Percentiles rank a stretch among this genome's conserved stretches.
phyloP scores from a whole-genome alignment of 2,329 filamentous ascomycete species.

The Fusarium euwallaceae region DNA sequence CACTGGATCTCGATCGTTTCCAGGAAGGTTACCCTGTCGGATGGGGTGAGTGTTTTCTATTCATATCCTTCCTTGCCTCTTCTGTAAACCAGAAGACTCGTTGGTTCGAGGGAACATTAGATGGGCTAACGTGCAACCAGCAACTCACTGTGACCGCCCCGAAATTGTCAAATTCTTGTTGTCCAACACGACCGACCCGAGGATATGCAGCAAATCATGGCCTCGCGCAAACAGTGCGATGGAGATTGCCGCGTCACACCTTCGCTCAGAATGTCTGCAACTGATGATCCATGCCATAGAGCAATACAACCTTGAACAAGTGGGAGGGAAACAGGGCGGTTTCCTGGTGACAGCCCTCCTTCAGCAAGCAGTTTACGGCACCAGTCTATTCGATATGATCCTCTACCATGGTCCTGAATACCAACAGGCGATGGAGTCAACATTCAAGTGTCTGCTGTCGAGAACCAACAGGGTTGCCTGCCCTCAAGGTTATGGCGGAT shows the following conservation, averaged over 20 bases:
- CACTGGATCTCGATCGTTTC: not conserved
- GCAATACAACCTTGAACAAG: not conserved
- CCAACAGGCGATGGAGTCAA: not conserved
- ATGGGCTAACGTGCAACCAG: not conserved
- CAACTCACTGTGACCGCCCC: not conserved
- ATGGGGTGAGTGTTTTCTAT: not conserved
- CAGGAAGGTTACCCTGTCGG: not conserved
- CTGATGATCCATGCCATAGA: not conserved
- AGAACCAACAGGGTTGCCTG: not conserved
- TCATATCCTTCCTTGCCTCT: not conserved
- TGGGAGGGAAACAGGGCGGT: not conserved
- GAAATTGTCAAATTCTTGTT: not conserved
- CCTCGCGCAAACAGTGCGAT: not conserved
- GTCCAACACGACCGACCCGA: not conserved
- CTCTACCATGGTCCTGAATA: not conserved
- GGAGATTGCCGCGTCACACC: not conserved
- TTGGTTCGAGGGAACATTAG: not conserved
- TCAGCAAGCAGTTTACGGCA: not conserved
- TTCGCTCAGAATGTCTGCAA: not conserved
- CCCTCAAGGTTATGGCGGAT: not conserved
- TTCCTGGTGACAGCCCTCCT: not conserved
- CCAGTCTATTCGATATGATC: not conserved
- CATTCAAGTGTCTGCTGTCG: not conserved
- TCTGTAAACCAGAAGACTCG: not conserved
- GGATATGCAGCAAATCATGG: not conserved